Base-by-base conservation (phyloP, 2,329 filamentous ascomycete genomes). In the Sporothrix schenckii region DNA sequence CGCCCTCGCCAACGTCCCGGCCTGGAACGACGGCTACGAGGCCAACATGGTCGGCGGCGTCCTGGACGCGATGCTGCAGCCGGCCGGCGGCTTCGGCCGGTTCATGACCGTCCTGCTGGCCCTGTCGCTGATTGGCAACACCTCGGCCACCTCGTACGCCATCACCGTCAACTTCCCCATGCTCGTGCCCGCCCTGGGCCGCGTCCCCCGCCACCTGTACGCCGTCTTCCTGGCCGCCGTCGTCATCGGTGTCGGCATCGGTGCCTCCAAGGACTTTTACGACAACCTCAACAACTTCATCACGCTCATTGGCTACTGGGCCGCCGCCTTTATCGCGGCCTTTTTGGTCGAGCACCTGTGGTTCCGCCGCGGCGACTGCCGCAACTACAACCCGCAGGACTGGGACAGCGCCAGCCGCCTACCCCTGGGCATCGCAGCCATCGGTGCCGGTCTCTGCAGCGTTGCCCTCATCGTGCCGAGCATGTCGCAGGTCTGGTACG, bases 151-250 rank as follows among this genome's bases (percentile, higher is more conserved):
- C 19, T 85, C 87, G 78, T 90, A 90, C 80, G 84, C 85, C 75
- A 83, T 89, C 74, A 87, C 87, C 3, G 82, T 90, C 73, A 89
- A 89, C 80, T 87, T 89, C 77, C 82, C 83, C 76, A 78, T 82
- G 72, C 74, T 84, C 11, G 70, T 80, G 11, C 79, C 80, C 10
- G 72, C 79, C 6, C 77, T 83, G 47, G 75, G 77, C 11, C 75
- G 75, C 24, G 76, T 84, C 9, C 82, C 82, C 9, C 78, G 82
- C 4, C 79, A 81, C 68, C 49, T 82, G 24, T 83, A 81, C 75
- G 79, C 79, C 11, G 47, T 83, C 4, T 72, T 81, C 2, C 75
- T 81, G 41, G 80, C 80, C 4, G 79, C 76, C 6, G 76, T 83
- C 66, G 78, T 83, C 71, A 80, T 84, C 1, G 80, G 79, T 11